Evolutionary conservation across 345 rosid species (phyloP), one percentile per base, ranked within the genome.

Genomic region (Ricinus communis): DNA sequence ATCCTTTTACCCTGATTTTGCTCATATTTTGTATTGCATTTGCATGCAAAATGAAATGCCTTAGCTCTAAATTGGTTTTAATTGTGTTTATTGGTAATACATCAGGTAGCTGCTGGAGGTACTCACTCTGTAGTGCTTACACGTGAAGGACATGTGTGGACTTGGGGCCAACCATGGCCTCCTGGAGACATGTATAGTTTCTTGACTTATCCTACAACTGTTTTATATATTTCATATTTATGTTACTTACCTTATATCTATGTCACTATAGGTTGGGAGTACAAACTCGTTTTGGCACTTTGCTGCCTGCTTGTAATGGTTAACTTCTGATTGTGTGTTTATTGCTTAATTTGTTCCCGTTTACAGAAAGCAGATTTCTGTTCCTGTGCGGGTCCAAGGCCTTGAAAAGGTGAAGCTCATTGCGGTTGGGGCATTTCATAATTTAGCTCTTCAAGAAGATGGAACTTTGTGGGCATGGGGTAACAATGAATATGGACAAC

Each of bases 131-230:
- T 93, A 49, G 99, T 96, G 81, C 91, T 96, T 66, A 96, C 99
- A 9, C 77, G 78, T 14, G 97, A 96, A 57, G 98, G 99, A 21
- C 80, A 84, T 67, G 99, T 96, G 18, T 96, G 99, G 99, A 88
- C 92, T 65, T 96, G 98, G 99, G 99, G 99, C 82, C 99, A 93
- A 68, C 99, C 99, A 31, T 96, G 99, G 99, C 99, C 99, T 79
- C 99, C 99, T 12, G 98, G 98, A 56, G 99, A 96, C 95, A 96
- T 93, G 99, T 96, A 87, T 50, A 33, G 62, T 70, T 59, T 45
- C 53, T 58, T 38, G 30, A 18, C 72, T 65, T 54, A 25, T 41
- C 53, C 22, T 57, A 59, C 59, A 55, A 19, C 53, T 47, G 54
- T 28, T 25, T 16, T 63, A 47, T 57, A 50, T 46, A 49, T n/a